A percentile compares a stretch with the other conserved stretches of the same genome.
Conservation (phyloP, 257 asterid genomes). For the Agastache rugosa region DNA sequence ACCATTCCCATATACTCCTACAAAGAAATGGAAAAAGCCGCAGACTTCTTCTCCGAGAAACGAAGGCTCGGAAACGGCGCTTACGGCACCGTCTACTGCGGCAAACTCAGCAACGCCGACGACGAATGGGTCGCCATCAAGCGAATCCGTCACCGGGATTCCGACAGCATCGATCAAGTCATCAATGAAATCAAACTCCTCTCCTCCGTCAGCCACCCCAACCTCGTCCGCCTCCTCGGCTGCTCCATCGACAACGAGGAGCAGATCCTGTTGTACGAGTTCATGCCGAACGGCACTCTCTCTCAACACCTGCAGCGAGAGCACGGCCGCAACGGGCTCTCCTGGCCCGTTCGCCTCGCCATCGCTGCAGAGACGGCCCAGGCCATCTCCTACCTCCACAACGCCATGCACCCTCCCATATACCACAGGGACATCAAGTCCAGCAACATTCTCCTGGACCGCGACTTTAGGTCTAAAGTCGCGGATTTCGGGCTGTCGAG, state of each 20-base stretch:
- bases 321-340: constrained; percentile 45
- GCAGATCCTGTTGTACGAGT: constrained; percentile 78
- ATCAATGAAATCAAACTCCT: constrained; percentile 79
- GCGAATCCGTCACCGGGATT: constrained; percentile 53
- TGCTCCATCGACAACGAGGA: constrained; percentile 75
- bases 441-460: constrained; percentile 73
- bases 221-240: constrained; percentile 77
- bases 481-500: constrained; percentile 87
- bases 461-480: constrained; percentile 61
- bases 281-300: constrained; percentile 86
- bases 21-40: constrained; percentile 76
- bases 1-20: constrained; percentile 62
- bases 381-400: constrained; percentile 75
- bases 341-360: constrained; percentile 70
- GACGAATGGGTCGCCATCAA: constrained; percentile 83
- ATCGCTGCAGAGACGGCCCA: constrained; percentile 80
- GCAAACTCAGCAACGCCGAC: constrained; percentile 53
- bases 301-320: constrained; percentile 69
- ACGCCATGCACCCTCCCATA: constrained; percentile 72
- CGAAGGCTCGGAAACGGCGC: constrained; percentile 77
- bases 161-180: constrained; percentile 63
- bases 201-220: constrained; percentile 79
- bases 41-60: constrained; percentile 72
- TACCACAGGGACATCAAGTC: constrained; percentile 81
- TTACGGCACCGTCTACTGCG: constrained; percentile 77